Conservation (phyloP, 1,284 basidiomycete genomes). For the Puccinia polysora region DNA sequence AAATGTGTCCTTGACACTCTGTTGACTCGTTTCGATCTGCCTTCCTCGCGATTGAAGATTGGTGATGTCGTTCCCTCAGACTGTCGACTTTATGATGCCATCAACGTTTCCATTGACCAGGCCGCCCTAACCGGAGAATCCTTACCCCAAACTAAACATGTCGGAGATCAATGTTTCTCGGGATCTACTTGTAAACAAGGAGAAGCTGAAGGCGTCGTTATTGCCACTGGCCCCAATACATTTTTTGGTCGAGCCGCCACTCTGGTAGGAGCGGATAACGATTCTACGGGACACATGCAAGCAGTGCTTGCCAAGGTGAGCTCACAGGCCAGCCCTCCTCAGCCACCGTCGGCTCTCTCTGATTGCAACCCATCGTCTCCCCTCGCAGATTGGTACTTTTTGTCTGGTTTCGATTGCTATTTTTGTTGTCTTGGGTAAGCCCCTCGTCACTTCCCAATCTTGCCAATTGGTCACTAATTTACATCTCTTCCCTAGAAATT, state of each 20-base stretch:
- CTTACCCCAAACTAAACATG: slow-evolving; percentile 81
- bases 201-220: slow-evolving; percentile 93
- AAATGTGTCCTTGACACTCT: neutral
- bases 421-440: slow-evolving; percentile 48
- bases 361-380: slow-evolving; percentile 60
- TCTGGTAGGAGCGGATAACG: slow-evolving; percentile 90
- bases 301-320: slow-evolving; percentile 41
- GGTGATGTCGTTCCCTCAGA: slow-evolving; percentile 94
- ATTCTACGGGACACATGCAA: slow-evolving; percentile 88
- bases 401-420: slow-evolving; percentile 75
- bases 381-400: slow-evolving; percentile 92
- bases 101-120: slow-evolving; percentile 92
- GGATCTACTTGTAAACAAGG: slow-evolving; percentile 96
- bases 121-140: slow-evolving; percentile 95
- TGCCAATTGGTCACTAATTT: neutral
- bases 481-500: slow-evolving; percentile 64
- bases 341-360: neutral
- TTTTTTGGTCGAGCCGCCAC: slow-evolving; percentile 69
- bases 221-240: slow-evolving; percentile 78
- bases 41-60: slow-evolving; percentile 45
- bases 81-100: slow-evolving; percentile 85
- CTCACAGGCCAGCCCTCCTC: neutral
- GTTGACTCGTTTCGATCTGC: neutral
- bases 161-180: slow-evolving; percentile 90
- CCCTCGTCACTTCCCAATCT: neutral